Evolutionary conservation across 495 filamentous ascomycete genomes (phyloP).

Genomic region (Neurospora terricola): DNA sequence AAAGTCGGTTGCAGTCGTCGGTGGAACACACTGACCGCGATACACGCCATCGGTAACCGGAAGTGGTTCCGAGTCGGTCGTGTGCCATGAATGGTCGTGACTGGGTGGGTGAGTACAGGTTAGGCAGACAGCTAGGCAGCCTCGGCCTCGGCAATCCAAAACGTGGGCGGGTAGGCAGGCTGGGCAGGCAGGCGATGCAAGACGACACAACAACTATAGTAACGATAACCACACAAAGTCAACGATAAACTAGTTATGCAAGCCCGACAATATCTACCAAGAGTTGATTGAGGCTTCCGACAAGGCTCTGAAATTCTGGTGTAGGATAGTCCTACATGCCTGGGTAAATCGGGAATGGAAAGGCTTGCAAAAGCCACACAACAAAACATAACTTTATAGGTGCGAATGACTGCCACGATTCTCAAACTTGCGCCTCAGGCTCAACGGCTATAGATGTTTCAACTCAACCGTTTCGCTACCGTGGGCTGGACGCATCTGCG

Average conservation of each 20-base stretch:
- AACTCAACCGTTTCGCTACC: neutral
- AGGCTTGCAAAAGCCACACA: neutral
- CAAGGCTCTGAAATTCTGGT: neutral
- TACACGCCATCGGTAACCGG: neutral
- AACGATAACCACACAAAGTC: neutral
- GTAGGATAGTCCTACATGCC: neutral
- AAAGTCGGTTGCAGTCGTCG: neutral
- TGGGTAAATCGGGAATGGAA: neutral
- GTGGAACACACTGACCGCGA: neutral
- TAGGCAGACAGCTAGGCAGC: neutral
- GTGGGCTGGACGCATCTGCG: neutral
- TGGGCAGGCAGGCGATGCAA: neutral
- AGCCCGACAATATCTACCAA: neutral
- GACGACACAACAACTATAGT: neutral
- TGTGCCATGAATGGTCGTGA: neutral
- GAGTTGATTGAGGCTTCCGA: neutral
- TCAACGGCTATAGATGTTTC: neutral
- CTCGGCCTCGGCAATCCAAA: neutral
- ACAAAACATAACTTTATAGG: neutral
- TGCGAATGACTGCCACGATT: neutral
- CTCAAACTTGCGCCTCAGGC: neutral
- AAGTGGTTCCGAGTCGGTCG: neutral
- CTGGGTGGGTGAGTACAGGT: neutral
- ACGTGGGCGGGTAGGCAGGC: neutral
- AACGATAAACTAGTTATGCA: neutral